A percentile compares a stretch with the other conserved stretches of the same genome.
phyloP scores from a whole-genome alignment of 768 basidiomycete genomes.

The Inosperma sp. region DNA sequence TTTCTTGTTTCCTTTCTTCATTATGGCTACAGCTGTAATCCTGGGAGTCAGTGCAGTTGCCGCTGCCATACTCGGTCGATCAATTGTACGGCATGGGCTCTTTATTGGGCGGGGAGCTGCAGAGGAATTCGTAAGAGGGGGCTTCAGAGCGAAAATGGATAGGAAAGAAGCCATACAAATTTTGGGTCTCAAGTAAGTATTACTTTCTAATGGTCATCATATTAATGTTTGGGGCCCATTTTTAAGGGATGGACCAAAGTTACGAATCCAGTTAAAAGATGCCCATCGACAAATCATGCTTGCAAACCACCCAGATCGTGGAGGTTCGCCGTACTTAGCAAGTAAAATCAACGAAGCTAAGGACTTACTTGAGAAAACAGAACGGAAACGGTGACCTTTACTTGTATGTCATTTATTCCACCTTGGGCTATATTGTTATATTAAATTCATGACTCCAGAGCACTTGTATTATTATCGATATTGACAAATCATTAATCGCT shows the following conservation, averaged over 20 bases:
- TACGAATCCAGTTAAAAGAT: slow-evolving; percentile 84
- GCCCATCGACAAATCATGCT: slow-evolving; percentile 97
- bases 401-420: neutral
- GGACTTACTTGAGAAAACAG: slow-evolving; percentile 81
- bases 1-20: neutral
- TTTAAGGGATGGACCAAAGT: slow-evolving; percentile 69
- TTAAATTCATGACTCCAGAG: no score
- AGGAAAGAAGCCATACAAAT: slow-evolving; percentile 87
- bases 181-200: slow-evolving; percentile 83
- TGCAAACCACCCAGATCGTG: slow-evolving; percentile 97
- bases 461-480: no score
- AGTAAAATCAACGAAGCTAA: slow-evolving; percentile 99
- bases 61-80: slow-evolving; percentile 70
- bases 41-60: slow-evolving; percentile 75
- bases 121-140: slow-evolving; percentile 88
- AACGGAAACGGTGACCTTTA: slow-evolving; percentile 42
- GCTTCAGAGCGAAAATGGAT: slow-evolving; percentile 96
- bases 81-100: slow-evolving; percentile 58
- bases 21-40: slow-evolving; percentile 76
- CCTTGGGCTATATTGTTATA: no score
- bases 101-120: slow-evolving; percentile 57
- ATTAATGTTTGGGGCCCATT: neutral
- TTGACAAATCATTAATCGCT: no score
- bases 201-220: slow-evolving; percentile 5
- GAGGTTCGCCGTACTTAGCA: slow-evolving; percentile 96